phyloP scores from a whole-genome alignment of 208 protist species.

The Paratrypanosoma confusum region DNA sequence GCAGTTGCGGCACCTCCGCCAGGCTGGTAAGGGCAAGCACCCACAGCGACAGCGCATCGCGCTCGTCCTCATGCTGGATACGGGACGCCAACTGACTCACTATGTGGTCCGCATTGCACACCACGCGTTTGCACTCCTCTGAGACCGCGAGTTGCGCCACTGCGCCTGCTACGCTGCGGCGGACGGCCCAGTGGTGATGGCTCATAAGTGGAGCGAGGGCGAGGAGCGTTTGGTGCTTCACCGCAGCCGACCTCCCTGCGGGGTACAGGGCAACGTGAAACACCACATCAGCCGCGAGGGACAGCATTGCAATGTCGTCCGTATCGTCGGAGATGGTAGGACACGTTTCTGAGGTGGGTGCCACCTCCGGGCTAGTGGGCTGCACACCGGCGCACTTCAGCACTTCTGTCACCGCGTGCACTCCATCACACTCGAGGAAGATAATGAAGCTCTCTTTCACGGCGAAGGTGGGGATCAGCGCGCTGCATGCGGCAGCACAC shows the following conservation, averaged over 20 bases:
- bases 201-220: constrained; percentile 37
- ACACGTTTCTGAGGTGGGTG: no score
- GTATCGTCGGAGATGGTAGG: no score
- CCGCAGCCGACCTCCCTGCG: constrained; percentile 43
- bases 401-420: constrained; percentile 29
- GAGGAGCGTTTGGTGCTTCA: constrained; percentile 23
- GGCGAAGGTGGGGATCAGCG: constrained; percentile 36
- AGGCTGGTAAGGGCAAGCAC: no score
- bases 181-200: constrained; percentile 51
- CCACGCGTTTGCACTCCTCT: constrained; percentile 61
- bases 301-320: constrained; percentile 29
- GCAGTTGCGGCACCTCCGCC: no score
- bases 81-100: no score
- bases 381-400: no score
- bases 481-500: constrained; percentile 39
- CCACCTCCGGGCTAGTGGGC: no score
- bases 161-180: constrained; percentile 43
- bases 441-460: constrained; percentile 66
- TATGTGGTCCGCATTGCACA: constrained; percentile 38
- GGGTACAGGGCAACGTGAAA: constrained; percentile 34
- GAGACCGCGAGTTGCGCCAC: constrained; percentile 68
- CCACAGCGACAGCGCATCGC: constrained; percentile 29
- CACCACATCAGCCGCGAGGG: constrained; percentile 60
- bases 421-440: constrained; percentile 27
- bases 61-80: constrained; percentile 59